These are phyloP conservation scores for Tuber aestivum DNA, from an alignment of 495 filamentous ascomycete genomes.

Conservation along the genomic window DNA sequence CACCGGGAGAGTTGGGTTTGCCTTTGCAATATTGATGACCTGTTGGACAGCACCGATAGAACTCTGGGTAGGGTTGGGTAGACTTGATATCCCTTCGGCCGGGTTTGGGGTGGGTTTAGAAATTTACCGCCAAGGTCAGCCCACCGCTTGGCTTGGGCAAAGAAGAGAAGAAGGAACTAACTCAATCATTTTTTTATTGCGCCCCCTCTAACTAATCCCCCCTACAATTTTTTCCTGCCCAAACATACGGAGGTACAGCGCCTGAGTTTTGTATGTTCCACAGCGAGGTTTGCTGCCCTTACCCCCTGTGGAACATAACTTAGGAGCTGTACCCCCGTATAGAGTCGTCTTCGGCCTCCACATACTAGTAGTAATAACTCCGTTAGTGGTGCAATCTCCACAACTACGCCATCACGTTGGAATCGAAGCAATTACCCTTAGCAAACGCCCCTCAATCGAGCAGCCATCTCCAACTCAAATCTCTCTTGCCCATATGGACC, in stretches of 20 bases:
- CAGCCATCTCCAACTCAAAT: no score
- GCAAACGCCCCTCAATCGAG: no score
- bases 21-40: conserved; percentile 87
- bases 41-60: conserved; percentile 71
- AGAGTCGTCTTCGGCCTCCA: not conserved
- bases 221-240: no score
- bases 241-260: not conserved
- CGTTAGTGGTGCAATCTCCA: not conserved
- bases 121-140: not conserved
- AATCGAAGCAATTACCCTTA: no score
- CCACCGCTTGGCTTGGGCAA: no score
- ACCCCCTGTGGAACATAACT: not conserved
- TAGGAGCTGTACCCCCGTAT: not conserved
- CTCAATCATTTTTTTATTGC: no score
- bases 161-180: no score
- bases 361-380: not conserved
- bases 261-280: not conserved
- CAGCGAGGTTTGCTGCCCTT: not conserved
- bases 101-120: not conserved
- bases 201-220: no score
- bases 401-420: conserved; percentile 3
- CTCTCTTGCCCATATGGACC: no score
- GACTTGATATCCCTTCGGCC: not conserved
- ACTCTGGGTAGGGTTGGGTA: not conserved
- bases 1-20: conserved; percentile 81